A percentile compares a stretch with the other conserved stretches of the same genome.
phyloP scores from a whole-genome alignment of 306 rosid genomes.

The Gastrolobium villosum region DNA sequence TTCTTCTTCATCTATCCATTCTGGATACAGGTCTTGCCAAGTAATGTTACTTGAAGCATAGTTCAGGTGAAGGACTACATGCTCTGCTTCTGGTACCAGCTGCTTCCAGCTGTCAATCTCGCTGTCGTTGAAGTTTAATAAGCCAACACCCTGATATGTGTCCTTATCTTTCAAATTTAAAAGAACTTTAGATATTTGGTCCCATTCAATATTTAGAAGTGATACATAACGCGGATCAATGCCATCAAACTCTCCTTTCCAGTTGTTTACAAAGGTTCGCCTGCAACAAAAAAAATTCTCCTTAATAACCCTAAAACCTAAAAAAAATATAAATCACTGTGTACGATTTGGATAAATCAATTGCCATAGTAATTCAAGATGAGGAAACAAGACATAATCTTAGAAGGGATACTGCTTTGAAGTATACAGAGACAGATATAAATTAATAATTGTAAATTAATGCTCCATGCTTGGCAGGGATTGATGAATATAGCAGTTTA shows the following conservation, averaged over 20 bases:
- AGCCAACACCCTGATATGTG: constrained; percentile 79
- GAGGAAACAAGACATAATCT: constrained; percentile 25
- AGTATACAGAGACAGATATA: not conserved
- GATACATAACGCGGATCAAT: constrained; percentile 68
- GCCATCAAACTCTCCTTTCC: constrained; percentile 52
- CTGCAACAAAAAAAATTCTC: constrained; percentile 49
- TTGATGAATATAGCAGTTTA: constrained; percentile 19
- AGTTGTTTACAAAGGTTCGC: constrained; percentile 50
- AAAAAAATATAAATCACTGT: not conserved
- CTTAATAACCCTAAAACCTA: not conserved
- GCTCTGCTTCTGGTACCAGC: constrained; percentile 76
- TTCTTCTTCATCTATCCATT: constrained; percentile 98
- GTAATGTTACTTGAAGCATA: constrained; percentile 64
- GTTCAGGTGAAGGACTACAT: constrained; percentile 64
- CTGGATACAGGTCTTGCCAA: constrained; percentile 84
- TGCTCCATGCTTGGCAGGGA: constrained; percentile 19
- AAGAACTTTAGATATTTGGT: constrained; percentile 63
- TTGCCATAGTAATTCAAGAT: constrained; percentile 17
- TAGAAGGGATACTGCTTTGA: constrained; percentile 14
- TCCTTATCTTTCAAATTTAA: constrained; percentile 61
- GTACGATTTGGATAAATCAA: constrained; percentile 21
- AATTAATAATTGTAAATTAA: constrained; percentile 33
- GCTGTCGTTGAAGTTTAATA: constrained; percentile 76
- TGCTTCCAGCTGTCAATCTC: constrained; percentile 80
- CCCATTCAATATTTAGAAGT: constrained; percentile 69